Percentiles rank a stretch among this genome's conserved stretches.
These are phyloP conservation scores for Crithidia thermophila DNA, from an alignment of 208 protist genomes.

Conservation along the genomic window DNA sequence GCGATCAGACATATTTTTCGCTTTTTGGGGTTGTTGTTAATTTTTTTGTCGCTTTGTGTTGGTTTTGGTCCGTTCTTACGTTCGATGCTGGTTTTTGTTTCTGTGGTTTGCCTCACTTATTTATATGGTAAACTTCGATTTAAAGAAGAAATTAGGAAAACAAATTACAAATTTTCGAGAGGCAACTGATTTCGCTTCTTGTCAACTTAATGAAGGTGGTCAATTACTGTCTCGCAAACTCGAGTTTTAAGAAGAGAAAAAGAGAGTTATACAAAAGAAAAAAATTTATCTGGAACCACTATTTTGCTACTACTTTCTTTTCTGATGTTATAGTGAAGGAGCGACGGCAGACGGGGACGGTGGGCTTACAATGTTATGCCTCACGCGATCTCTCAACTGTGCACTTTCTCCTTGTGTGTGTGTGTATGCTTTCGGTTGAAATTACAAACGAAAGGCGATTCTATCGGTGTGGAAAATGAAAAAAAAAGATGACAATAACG, in stretches of 20 bases:
- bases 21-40: too few species aligned
- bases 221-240: too few species aligned
- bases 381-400: too few species aligned
- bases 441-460: too few species aligned
- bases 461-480: too few species aligned
- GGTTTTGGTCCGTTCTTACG: not conserved
- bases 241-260: too few species aligned
- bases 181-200: not conserved
- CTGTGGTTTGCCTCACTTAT: not conserved
- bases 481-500: too few species aligned
- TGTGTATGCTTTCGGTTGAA: slow-evolving; percentile 11
- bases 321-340: not conserved
- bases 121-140: too few species aligned
- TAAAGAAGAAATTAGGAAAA: slow-evolving; percentile 4
- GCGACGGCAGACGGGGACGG: not conserved
- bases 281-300: too few species aligned
- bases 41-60: slow-evolving; percentile 4
- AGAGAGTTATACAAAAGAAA: too few species aligned
- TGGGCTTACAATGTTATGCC: not conserved
- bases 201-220: slow-evolving; percentile 10
- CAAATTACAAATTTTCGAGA: not conserved
- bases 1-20: slow-evolving; percentile 44
- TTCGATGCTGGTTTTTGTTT: not conserved
- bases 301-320: too few species aligned
- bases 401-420: not conserved